phyloP scores from a whole-genome alignment of 441 rosid genomes.

The Iberis amara region DNA sequence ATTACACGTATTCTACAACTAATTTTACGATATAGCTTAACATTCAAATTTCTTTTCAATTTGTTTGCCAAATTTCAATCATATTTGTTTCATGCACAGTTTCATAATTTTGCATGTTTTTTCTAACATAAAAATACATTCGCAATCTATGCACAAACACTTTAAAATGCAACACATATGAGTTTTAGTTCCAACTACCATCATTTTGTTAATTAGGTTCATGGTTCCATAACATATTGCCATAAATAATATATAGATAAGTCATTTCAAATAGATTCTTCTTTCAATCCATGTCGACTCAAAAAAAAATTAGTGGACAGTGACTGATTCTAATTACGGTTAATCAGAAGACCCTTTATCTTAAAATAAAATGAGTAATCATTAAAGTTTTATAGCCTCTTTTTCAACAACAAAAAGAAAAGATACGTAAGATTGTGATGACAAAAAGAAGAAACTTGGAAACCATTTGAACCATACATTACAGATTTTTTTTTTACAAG shows the following conservation, averaged over 20 bases:
- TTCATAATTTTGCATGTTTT: too few species aligned
- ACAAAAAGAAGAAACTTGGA: neutral
- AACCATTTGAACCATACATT: slow-evolving; percentile 21
- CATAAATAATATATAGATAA: neutral
- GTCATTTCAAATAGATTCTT: slow-evolving; percentile 23
- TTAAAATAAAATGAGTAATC: neutral
- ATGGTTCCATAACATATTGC: too few species aligned
- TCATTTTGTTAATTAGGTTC: too few species aligned
- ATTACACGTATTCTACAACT: too few species aligned
- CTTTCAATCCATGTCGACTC: slow-evolving; percentile 12
- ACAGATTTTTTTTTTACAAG: neutral
- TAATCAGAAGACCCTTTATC: neutral
- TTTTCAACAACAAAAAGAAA: slow-evolving; percentile 24
- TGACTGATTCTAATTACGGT: slow-evolving; percentile 20
- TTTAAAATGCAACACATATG: too few species aligned
- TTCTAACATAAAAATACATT: too few species aligned
- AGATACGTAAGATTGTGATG: slow-evolving; percentile 21
- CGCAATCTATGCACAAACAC: too few species aligned
- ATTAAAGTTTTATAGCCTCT: slow-evolving; percentile 23
- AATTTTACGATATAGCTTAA: too few species aligned
- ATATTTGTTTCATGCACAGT: too few species aligned
- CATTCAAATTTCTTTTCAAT: too few species aligned
- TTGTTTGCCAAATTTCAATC: too few species aligned
- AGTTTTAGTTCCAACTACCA: too few species aligned
- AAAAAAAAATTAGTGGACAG: slow-evolving; percentile 17